Evolutionary conservation across 164 flowering plant species (phyloP), one percentile per base, ranked within the genome.

Genomic region (Aristolochia contorta): DNA sequence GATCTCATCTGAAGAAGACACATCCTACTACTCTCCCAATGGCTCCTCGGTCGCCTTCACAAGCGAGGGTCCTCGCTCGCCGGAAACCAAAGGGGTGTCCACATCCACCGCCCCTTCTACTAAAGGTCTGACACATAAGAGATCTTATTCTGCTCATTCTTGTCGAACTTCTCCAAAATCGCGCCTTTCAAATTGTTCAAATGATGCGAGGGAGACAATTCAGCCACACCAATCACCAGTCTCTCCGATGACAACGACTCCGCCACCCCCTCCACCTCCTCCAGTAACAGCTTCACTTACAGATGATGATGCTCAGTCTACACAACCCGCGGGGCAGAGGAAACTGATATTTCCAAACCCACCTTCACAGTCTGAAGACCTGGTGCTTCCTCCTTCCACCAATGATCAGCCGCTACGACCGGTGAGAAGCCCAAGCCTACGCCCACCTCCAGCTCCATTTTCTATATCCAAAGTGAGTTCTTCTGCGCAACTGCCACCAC

Each of bases 111-210:
- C 23, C 45, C 20, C 55, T 23, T 12, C 7, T 54, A 8, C 47
- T 4, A 68, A 57, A 37, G 52, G 66, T 27, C 55, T 41, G 16
- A 48, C 57, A 14, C 54, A 60, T 1, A 59, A 16, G 30, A 24
- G 56, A n/a, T 53, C 54, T 18, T 58, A 30, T 61, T 56, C 70
- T 54, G 84, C 88, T 32, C 78, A 74, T 58, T 85, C 96, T 0
- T 76, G 81, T 68, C 71, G 89, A 68, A 77, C 89, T 46, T 85
- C 98, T 54, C 94, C 96, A 2, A 87, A 69, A 68, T 81, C 90
- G 6, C 74, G 86, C 20, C 65, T 80, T 62, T 73, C 83, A 2
- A 63, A 61, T 62, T 68, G 83, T 33, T 77, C 86, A 1, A 76
- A 79, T 62, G 87, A 80, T 60, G 68, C 63, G 58, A 80, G 75